These are phyloP conservation scores for Barnettozyma sp. DNA, from an alignment of 805 yeast species.

Conservation along the genomic window DNA sequence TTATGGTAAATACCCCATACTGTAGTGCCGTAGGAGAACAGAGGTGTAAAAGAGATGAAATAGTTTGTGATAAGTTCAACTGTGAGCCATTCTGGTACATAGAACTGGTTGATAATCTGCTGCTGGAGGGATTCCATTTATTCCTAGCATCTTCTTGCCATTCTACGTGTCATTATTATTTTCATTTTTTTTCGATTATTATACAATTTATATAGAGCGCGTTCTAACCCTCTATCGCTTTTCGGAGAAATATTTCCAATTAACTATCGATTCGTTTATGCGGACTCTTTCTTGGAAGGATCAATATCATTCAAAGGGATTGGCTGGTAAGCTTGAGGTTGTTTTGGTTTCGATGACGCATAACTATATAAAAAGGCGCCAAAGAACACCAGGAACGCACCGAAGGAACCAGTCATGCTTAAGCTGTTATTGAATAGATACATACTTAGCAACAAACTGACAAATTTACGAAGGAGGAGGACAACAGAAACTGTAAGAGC, in stretches of 20 bases:
- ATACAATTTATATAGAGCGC: not conserved
- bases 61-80: constrained; percentile 54
- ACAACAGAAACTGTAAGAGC: constrained; percentile 60
- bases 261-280: not conserved
- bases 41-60: constrained; percentile 72
- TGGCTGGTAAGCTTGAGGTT: constrained; percentile 15
- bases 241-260: too few species aligned
- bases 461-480: constrained; percentile 53
- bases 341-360: constrained; percentile 24
- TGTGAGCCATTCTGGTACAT: constrained; percentile 43
- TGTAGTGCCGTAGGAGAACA: constrained; percentile 83
- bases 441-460: constrained; percentile 52
- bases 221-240: too few species aligned
- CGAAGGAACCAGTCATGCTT: constrained; percentile 33
- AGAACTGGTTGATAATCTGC: constrained; percentile 36
- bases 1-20: constrained; percentile 57
- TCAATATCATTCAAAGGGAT: constrained; percentile 7
- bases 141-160: not conserved
- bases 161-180: not conserved
- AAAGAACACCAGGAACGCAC: constrained; percentile 43
- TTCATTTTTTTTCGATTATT: not conserved
- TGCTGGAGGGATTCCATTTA: constrained; percentile 14
- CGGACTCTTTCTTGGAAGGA: constrained; percentile 2
- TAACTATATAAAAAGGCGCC: constrained; percentile 47
- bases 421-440: constrained; percentile 43